Percentiles rank a stretch among this genome's conserved stretches.
Evolutionary conservation across 352 stramenopile species (phyloP).

Genomic region (Phytophthora agathidicida): DNA sequence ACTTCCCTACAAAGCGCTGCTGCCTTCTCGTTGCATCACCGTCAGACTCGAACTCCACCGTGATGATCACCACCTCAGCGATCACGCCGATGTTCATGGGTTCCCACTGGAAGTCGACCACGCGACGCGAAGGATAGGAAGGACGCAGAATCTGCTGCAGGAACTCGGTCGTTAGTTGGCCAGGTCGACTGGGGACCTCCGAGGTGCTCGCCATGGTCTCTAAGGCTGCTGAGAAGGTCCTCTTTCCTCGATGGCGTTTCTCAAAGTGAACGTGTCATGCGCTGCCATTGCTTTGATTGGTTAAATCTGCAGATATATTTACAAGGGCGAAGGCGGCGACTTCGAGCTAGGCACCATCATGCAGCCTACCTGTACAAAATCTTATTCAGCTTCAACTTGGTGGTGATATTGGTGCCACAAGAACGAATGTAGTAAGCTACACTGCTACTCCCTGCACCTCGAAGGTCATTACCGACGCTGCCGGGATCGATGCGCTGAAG

Average conservation of each 20-base stretch:
- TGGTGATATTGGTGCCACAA: no score
- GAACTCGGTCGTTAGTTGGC: slow-evolving; percentile 59
- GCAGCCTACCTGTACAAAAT: no score
- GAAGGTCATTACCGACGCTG: slow-evolving; percentile 50
- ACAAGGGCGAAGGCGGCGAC: no score
- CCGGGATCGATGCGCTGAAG: slow-evolving; percentile 37
- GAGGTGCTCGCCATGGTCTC: slow-evolving; percentile 17
- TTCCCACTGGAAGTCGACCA: slow-evolving; percentile 62
- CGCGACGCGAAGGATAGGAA: slow-evolving; percentile 23
- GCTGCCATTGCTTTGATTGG: slow-evolving; percentile 23
- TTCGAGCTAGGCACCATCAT: no score
- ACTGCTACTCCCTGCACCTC: slow-evolving; percentile 33
- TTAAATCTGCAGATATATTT: no score
- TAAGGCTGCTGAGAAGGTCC: not conserved
- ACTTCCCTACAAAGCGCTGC: slow-evolving; percentile 72
- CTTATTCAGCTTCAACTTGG: slow-evolving; percentile 1
- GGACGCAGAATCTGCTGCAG: slow-evolving; percentile 47
- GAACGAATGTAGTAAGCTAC: no score
- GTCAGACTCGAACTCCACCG: slow-evolving; percentile 33
- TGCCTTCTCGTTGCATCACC: slow-evolving; percentile 10
- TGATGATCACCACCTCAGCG: slow-evolving; percentile 71
- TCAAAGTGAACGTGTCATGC: slow-evolving; percentile 8
- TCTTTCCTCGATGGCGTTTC: not conserved
- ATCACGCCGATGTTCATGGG: slow-evolving; percentile 81
- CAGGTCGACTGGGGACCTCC: slow-evolving; percentile 37